Base-by-base conservation (phyloP, 257 asterid species). In the Salvia rosmarinus region DNA sequence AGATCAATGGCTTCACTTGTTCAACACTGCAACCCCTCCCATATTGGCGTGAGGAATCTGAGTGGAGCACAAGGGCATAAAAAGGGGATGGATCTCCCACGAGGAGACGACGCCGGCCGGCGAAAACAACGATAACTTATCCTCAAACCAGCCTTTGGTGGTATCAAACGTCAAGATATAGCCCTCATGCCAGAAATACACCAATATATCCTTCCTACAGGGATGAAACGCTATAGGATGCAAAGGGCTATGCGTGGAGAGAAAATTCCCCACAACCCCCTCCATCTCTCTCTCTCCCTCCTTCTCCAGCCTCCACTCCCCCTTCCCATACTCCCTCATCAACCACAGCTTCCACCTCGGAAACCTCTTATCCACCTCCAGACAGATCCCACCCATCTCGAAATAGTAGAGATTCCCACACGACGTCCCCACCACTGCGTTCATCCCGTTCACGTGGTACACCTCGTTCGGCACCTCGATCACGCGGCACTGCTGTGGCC, bases 311-410 rank as follows among this genome's bases (percentile, higher is more conserved):
- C 66, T 67, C 81, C 81, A 76, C 7, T 44, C 68, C 54, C 84
- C 81, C 0, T 3, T 47, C 30, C 21, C 58, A 13, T 62, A 68
- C 40, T 76, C 76, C 1, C 30, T 25, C 30, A 25, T 25, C 30
- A 25, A 25, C 81, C 84, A 80, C 62, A 80, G 9, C 63, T 80
- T 80, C 84, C 84, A 80, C 2, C 77, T 52, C 0, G 81, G 77
- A 3, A 76, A 40, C 8, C 37, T 32, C 37, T 63, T 68, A 12
- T 5, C 39, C 16, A 35, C 64, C 17, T 57, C 23, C 1, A 72
- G 62, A 4, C 35, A 64, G 25, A 80, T 64, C 1, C 79, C 4
- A 21, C 34, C 30, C 62, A 68, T 73, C 71, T 76, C 76, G 59
- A 80, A 80, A 47, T 80, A 72, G 69, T 40, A 73, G 6, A 76